These are phyloP conservation scores for Pontederia paniculata DNA, from an alignment of 176 grass and related monocot genomes.

Conservation along the genomic window DNA sequence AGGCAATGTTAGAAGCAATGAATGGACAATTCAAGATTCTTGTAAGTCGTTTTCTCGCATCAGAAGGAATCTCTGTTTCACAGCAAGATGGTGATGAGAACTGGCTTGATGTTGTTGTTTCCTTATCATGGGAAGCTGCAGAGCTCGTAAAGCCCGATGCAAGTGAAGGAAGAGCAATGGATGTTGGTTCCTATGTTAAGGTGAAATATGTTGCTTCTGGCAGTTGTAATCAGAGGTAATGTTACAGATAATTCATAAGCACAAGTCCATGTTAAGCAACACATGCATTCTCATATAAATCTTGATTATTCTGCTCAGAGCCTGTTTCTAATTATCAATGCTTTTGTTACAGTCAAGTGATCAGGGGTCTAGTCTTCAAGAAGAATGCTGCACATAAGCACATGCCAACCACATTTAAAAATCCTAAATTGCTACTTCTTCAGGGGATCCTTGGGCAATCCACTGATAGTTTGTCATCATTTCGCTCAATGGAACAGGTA, in stretches of 20 bases:
- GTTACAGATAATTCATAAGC: neutral
- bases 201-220: conserved; percentile 91
- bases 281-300: neutral
- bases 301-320: neutral
- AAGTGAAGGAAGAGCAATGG: conserved; percentile 85
- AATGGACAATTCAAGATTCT: conserved; percentile 95
- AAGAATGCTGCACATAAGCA: conserved; percentile 96
- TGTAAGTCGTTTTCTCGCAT: conserved; percentile 64
- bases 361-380: conserved; percentile 92
- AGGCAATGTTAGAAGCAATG: conserved; percentile 85
- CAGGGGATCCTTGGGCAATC: conserved; percentile 71
- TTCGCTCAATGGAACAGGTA: conserved; percentile 82
- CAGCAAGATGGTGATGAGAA: conserved; percentile 31
- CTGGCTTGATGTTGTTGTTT: conserved; percentile 78
- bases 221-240: conserved; percentile 60
- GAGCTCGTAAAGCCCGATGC: conserved; percentile 76
- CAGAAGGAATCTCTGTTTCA: conserved; percentile 45
- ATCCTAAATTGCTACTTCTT: conserved; percentile 81
- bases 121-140: conserved; percentile 89
- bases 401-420: conserved; percentile 67
- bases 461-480: conserved; percentile 70
- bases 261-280: neutral
- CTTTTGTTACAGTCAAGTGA: conserved; percentile 62
- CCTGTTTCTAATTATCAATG: conserved; percentile 5
- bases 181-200: conserved; percentile 90